Conservation (phyloP, 2,329 filamentous ascomycete species). For the Chrysoporthe cubensis region DNA sequence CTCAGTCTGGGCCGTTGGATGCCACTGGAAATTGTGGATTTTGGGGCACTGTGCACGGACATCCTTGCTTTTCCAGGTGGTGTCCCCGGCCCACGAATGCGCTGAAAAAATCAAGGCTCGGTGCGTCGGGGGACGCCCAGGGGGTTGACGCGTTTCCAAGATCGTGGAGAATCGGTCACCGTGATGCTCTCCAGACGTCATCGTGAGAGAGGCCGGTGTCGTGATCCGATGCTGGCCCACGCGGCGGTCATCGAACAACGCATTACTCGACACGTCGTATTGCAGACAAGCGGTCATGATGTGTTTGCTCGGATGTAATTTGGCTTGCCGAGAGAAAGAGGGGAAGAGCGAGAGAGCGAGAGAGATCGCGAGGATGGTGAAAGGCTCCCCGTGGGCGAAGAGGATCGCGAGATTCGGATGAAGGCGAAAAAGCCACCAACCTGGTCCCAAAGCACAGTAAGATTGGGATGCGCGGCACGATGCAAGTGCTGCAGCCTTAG, state of each 20-base stretch:
- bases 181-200: conserved; percentile 23
- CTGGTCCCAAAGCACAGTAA: conserved; percentile 17
- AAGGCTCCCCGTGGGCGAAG: not conserved
- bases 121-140: conserved; percentile 13
- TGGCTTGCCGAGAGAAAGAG: not conserved
- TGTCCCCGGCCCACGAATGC: conserved; percentile 5
- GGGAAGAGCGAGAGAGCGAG: too few relatives aligned
- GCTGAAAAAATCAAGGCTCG: conserved; percentile 18
- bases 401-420: not conserved
- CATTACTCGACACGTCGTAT: not conserved
- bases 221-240: conserved; percentile 1
- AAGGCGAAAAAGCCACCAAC: conserved; percentile 3
- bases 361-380: not conserved
- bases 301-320: not conserved
- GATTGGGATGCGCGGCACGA: conserved; percentile 27
- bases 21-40: conserved; percentile 27
- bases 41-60: conserved; percentile 23
- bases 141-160: conserved; percentile 19
- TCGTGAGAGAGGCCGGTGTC: conserved; percentile 3
- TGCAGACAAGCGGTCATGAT: not conserved
- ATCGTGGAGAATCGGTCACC: conserved; percentile 21
- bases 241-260: not conserved
- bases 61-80: conserved; percentile 25
- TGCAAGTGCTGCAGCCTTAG: conserved; percentile 19
- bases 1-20: conserved; percentile 25